Evolutionary conservation across 2,329 filamentous ascomycete genomes (phyloP).

Genomic region (Pseudopyricularia cyperi): DNA sequence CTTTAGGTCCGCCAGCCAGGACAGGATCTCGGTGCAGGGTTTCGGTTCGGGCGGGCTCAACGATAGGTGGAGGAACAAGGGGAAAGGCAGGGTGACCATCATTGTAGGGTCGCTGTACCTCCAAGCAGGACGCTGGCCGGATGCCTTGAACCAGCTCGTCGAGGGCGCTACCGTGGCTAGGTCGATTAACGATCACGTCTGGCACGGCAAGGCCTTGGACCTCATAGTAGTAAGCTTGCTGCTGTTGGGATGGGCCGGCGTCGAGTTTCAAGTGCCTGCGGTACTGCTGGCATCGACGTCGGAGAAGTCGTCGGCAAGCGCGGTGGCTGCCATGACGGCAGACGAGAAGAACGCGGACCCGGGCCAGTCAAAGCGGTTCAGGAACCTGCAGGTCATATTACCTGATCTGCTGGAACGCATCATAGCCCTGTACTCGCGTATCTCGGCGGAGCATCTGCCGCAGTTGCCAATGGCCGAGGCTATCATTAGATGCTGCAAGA

Average conservation of each 20-base stretch:
- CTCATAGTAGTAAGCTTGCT: conserved; percentile 72
- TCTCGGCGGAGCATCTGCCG: conserved; percentile 57
- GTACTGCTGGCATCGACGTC: conserved; percentile 40
- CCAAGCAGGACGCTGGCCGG: conserved; percentile 78
- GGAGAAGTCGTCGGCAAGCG: conserved; percentile 18
- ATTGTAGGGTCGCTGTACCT: conserved; percentile 78
- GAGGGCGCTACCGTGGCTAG: conserved; percentile 70
- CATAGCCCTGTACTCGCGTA: conserved; percentile 57
- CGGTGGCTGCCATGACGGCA: conserved; percentile 10
- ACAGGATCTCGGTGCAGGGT: conserved; percentile 52
- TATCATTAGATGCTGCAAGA: conserved; percentile 58
- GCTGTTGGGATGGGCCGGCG: conserved; percentile 69
- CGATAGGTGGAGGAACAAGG: conserved; percentile 68
- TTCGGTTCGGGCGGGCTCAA: conserved; percentile 60
- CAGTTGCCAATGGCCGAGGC: conserved; percentile 60
- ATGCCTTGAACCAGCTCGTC: conserved; percentile 71
- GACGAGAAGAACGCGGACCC: conserved; percentile 26
- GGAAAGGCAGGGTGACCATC: conserved; percentile 66
- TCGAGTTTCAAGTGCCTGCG: conserved; percentile 66
- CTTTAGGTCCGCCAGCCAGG: conserved; percentile 34
- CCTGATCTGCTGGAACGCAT: conserved; percentile 68
- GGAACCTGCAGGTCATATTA: conserved; percentile 43
- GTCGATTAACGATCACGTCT: conserved; percentile 79
- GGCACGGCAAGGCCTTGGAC: conserved; percentile 92
- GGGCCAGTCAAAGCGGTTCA: conserved; percentile 37